phyloP scores from a whole-genome alignment of 2,329 filamentous ascomycete species.

The Pyricularia sp. region DNA sequence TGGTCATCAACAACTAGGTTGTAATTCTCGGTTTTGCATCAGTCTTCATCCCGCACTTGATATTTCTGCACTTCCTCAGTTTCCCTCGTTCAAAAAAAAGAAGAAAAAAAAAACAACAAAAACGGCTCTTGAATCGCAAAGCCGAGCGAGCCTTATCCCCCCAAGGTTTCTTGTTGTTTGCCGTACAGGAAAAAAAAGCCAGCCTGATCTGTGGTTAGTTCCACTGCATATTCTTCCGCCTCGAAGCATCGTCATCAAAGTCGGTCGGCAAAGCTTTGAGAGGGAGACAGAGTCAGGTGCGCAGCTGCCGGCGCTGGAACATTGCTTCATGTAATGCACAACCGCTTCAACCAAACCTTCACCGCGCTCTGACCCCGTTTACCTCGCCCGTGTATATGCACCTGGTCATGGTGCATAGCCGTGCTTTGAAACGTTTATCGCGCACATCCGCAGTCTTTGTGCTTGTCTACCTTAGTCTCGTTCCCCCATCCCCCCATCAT shows the following conservation, averaged over 20 bases:
- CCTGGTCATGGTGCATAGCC: not conserved
- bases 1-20: not conserved
- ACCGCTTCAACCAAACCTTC: conserved; percentile 1
- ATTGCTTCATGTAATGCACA: conserved; percentile 1
- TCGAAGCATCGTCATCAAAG: not conserved
- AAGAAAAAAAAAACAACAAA: no score
- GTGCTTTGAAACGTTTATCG: conserved; percentile 1
- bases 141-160: not conserved
- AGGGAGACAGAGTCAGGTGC: not conserved
- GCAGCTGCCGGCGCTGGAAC: not conserved
- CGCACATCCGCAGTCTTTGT: not conserved
- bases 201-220: not conserved
- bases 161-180: not conserved
- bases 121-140: not conserved
- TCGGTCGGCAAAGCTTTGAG: not conserved
- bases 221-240: not conserved
- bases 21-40: not conserved
- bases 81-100: not conserved
- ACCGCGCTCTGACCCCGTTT: not conserved
- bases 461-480: not conserved
- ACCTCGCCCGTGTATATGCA: not conserved
- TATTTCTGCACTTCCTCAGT: not conserved
- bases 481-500: not conserved
- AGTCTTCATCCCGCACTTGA: not conserved
- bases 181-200: not conserved